Evolutionary conservation across 2,329 filamentous ascomycete species (phyloP).

Genomic region (Aspergillus sp.): DNA sequence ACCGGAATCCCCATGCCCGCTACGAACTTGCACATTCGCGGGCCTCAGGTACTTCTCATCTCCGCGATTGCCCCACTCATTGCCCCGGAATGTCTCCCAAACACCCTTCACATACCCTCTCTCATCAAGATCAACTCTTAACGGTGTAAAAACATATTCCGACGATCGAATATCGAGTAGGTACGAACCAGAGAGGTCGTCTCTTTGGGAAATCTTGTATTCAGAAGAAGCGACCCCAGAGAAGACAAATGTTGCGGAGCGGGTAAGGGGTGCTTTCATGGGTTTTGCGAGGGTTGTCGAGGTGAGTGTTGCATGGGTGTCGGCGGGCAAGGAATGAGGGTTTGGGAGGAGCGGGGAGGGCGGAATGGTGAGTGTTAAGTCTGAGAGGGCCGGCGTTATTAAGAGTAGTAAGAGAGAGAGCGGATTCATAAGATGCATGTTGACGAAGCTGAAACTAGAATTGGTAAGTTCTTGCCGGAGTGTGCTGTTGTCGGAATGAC

Average conservation of each 20-base stretch:
- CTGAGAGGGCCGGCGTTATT: constrained; percentile 21
- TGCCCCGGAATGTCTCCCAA: constrained; percentile 85
- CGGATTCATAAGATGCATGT: constrained; percentile 16
- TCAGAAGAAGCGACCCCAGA: constrained; percentile 54
- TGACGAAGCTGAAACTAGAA: neutral
- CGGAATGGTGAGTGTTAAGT: constrained; percentile 41
- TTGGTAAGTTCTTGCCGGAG: neutral
- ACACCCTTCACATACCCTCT: constrained; percentile 56
- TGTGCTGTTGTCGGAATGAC: neutral
- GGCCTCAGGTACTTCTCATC: constrained; percentile 42
- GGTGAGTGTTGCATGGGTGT: constrained; percentile 54
- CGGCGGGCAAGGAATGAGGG: constrained; percentile 42
- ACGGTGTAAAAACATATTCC: constrained; percentile 72
- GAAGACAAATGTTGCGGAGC: constrained; percentile 73
- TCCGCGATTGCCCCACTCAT: constrained; percentile 86
- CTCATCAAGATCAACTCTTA: constrained; percentile 67
- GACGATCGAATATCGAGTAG: constrained; percentile 76
- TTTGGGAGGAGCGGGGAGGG: constrained; percentile 46
- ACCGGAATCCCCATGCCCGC: constrained; percentile 3
- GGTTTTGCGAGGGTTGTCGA: constrained; percentile 37
- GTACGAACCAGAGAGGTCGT: constrained; percentile 56
- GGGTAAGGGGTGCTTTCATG: constrained; percentile 63
- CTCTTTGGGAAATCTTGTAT: neutral
- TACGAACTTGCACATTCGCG: neutral
- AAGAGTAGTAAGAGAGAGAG: constrained; percentile 17